Percentiles rank a stretch among this genome's conserved stretches.
Conservation (phyloP, 139 green algal genomes). For the Pleodorina starrii region DNA sequence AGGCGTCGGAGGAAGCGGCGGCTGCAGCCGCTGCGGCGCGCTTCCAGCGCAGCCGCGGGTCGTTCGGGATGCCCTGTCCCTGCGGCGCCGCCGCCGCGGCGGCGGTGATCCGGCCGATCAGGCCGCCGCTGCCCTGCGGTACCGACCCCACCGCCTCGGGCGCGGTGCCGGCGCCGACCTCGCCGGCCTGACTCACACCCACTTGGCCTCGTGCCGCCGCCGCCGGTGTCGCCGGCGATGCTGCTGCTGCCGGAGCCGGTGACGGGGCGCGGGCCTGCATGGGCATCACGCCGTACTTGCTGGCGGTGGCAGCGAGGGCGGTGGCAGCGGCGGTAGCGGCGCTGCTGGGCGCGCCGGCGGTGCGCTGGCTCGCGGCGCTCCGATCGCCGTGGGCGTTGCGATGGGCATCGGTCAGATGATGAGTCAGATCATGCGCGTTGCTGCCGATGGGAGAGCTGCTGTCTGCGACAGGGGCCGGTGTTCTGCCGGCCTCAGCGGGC, state of each 20-base stretch:
- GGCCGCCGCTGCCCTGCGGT: conserved; percentile 16
- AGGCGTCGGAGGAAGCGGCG: not conserved
- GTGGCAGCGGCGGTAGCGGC: no score
- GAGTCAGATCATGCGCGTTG: no score
- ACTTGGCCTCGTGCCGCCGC: no score
- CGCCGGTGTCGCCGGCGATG: not conserved
- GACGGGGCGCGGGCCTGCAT: not conserved
- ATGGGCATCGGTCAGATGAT: no score
- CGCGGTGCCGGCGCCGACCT: not conserved
- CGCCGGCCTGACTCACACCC: no score
- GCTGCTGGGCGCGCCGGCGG: no score
- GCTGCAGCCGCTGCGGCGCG: conserved; percentile 3
- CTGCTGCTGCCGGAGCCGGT: not conserved
- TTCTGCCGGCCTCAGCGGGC: no score
- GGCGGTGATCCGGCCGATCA: not conserved
- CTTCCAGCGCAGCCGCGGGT: conserved; percentile 32
- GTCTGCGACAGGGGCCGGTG: no score
- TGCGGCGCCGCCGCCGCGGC: not conserved
- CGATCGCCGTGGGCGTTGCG: no score
- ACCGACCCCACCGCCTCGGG: not conserved
- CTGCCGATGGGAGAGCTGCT: no score
- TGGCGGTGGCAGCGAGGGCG: not conserved
- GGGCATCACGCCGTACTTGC: not conserved
- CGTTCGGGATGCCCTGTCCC: conserved; percentile 14
- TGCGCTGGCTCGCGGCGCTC: no score